A percentile compares a stretch with the other conserved stretches of the same genome.
Evolutionary conservation across 345 rosid genomes (phyloP).

Genomic region (Syzygium aqueum): DNA sequence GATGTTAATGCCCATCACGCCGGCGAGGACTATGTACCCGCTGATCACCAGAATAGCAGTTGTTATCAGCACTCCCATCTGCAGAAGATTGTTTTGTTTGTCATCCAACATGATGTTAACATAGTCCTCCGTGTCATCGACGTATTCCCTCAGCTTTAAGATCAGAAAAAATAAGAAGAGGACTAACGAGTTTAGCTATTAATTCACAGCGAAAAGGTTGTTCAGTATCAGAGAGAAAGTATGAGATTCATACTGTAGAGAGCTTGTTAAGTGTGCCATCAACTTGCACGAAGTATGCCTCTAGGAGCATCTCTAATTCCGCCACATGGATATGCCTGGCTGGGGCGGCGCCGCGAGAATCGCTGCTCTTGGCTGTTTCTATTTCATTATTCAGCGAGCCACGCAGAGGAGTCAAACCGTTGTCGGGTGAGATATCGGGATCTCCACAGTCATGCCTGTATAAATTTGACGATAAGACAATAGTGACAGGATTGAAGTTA

Average conservation of each 20-base stretch:
- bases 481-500: no score
- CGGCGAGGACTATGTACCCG: slow-evolving; percentile 49
- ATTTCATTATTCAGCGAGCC: no score
- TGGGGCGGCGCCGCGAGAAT: no score
- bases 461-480: no score
- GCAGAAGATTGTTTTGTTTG: background rate
- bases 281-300: slow-evolving; percentile 32
- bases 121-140: slow-evolving; percentile 34
- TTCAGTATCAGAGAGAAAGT: background rate
- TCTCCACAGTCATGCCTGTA: no score
- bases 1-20: slow-evolving; percentile 71
- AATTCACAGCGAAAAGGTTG: background rate
- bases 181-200: background rate
- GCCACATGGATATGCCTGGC: background rate
- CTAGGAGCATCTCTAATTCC: slow-evolving; percentile 31
- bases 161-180: background rate
- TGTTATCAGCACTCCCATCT: slow-evolving; percentile 32
- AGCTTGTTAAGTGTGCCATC: slow-evolving; percentile 34
- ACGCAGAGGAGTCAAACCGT: no score
- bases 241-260: slow-evolving; percentile 18
- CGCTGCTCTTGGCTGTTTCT: no score
- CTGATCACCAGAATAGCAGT: slow-evolving; percentile 72
- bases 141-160: slow-evolving; percentile 28
- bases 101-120: slow-evolving; percentile 20
- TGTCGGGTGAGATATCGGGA: no score